A percentile compares a stretch with the other conserved stretches of the same genome.
These are phyloP conservation scores for Apiotrichum gamsii DNA, from an alignment of 1,284 basidiomycete genomes.

Conservation along the genomic window DNA sequence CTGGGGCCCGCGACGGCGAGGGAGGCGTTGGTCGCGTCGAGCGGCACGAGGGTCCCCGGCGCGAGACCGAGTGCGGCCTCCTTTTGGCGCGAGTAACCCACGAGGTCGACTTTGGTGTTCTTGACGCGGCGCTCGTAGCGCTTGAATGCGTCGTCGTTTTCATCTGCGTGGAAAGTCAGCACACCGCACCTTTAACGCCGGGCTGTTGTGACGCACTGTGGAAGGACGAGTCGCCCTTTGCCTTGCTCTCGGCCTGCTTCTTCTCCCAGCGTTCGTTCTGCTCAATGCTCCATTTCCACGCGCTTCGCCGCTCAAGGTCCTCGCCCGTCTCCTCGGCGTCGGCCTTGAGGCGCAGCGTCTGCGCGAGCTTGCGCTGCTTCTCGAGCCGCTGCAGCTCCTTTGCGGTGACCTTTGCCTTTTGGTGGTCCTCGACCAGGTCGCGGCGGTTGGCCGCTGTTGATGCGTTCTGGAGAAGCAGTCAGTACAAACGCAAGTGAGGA, in stretches of 20 bases:
- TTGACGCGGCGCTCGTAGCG: conserved; percentile 88
- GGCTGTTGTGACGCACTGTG: conserved; percentile 26
- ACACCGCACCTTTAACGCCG: not conserved
- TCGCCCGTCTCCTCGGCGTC: conserved; percentile 81
- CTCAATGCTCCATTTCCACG: conserved; percentile 90
- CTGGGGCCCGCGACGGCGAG: conserved; percentile 30
- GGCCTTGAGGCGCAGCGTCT: conserved; percentile 74
- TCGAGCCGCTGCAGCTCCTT: conserved; percentile 75
- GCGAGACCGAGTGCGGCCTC: conserved; percentile 69
- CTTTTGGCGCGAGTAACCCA: conserved; percentile 77
- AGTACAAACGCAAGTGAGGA: not conserved
- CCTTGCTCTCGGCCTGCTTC: conserved; percentile 57
- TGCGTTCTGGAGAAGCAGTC: conserved; percentile 55
- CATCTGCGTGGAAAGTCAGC: no score
- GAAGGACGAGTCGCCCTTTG: conserved; percentile 57
- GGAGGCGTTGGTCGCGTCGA: conserved; percentile 38
- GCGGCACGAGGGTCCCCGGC: conserved; percentile 56
- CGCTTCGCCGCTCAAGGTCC: conserved; percentile 65
- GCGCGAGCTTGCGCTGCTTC: conserved; percentile 78
- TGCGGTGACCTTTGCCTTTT: conserved; percentile 64
- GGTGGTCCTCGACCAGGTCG: conserved; percentile 73
- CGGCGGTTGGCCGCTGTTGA: conserved; percentile 73
- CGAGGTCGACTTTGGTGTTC: conserved; percentile 76
- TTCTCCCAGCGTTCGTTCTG: conserved; percentile 93
- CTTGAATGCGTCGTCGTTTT: conserved; percentile 76